Base-by-base conservation (phyloP, 192 early-diverging fungal species). In the Chytriomyces sp. region DNA sequence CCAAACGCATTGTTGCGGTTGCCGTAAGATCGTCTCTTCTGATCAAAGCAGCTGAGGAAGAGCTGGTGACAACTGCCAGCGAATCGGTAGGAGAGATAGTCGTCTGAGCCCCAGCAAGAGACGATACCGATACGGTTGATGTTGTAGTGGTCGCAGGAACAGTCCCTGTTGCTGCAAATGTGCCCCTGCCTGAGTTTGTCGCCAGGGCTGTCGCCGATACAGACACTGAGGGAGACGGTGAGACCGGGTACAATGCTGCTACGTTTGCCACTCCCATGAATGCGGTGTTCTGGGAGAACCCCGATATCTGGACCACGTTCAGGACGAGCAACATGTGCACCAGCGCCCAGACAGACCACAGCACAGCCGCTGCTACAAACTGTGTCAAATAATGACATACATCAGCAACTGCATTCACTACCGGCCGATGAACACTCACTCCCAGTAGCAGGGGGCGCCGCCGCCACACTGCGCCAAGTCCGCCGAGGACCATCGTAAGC, bases 331-430 rank as follows among this genome's bases (percentile, higher is more conserved):
- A 7, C 60, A 69, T 46, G 26, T 77, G 18, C 8, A 77, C 26
- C 49, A 77, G 66, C 35, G 43, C 23, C 20, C 57, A 77, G 23
- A 20, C 76, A 8, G 61, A 1, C 76, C 76, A 77, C 1, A 77
- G 67, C 18, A 77, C 35, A 11, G 76, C 35, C 18, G 61, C 45
- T 23, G n/a, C 50, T 11, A 67, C 20, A 45, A 70, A 69, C 76
- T 77, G 10, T 18, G 10, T 26, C 16, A 18, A 16, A 13, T 1
- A 28, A 16, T 64, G 26, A 1, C 7, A 13, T 23, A 13, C 28
- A 64, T 64, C 35, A 35, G 35, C 35, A 35, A 35, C 35, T 35
- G 35, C 3, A 35, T 35, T 35, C 35, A 35, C 35, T 11, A 44
- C 66, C 28, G 8, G 23, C 20, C 0, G 46, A 35, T 64, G 28